These are phyloP conservation scores for Lasiosphaeria miniovina DNA, from an alignment of 495 filamentous ascomycete species.

Conservation along the genomic window DNA sequence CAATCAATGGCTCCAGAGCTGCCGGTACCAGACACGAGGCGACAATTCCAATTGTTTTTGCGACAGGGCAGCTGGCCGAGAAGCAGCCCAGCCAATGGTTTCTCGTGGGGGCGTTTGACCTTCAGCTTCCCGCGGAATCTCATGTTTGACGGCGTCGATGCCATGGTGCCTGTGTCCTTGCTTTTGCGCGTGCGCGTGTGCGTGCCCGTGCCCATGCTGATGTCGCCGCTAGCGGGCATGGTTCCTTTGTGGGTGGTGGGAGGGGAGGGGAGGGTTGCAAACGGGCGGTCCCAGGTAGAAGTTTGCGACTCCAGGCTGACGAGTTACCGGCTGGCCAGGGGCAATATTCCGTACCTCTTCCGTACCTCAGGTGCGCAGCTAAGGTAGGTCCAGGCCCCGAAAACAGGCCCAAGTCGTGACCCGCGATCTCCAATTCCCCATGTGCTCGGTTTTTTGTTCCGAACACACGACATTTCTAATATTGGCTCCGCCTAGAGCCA, in stretches of 20 bases:
- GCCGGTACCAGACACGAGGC: not conserved
- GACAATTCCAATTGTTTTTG: conserved; percentile 5
- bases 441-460: too few relatives aligned
- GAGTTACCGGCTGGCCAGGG: conserved; percentile 15
- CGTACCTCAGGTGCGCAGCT: not conserved
- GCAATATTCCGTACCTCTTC: conserved; percentile 8
- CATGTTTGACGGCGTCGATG: conserved; percentile 27
- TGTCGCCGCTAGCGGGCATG: conserved; percentile 24
- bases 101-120: conserved; percentile 25
- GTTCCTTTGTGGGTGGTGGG: conserved; percentile 10
- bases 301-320: not conserved
- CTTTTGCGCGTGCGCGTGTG: not conserved
- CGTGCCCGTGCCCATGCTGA: conserved; percentile 4
- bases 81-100: conserved; percentile 20
- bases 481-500: conserved; percentile 3
- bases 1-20: not conserved
- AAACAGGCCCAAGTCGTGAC: too few relatives aligned
- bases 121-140: conserved; percentile 27
- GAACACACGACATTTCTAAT: not conserved
- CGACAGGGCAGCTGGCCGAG: conserved; percentile 17
- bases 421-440: too few relatives aligned
- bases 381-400: too few relatives aligned
- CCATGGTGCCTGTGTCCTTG: conserved; percentile 9
- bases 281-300: conserved; percentile 5
- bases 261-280: conserved; percentile 17